Evolutionary conservation across 805 yeast species (phyloP).

Genomic region (Barnettozyma siamensis): DNA sequence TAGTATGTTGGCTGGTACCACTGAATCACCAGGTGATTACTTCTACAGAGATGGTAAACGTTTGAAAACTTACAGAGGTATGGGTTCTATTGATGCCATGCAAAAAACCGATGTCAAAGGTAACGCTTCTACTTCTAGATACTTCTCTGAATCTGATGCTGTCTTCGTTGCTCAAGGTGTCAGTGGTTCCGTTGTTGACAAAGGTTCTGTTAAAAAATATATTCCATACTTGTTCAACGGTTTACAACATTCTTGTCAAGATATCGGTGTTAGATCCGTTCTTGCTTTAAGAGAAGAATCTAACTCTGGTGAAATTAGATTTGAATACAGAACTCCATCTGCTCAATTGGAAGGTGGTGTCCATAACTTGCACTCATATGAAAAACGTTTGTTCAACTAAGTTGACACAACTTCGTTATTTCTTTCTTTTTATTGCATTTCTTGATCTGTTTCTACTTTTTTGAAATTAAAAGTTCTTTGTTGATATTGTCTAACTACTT

Average conservation of each 20-base stretch:
- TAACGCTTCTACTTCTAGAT: slow-evolving; percentile 96
- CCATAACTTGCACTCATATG: slow-evolving; percentile 92
- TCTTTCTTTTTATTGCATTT: slow-evolving; percentile 1
- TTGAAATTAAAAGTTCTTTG: not conserved
- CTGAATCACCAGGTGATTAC: slow-evolving; percentile 98
- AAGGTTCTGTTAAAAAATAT: slow-evolving; percentile 91
- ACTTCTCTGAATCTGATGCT: slow-evolving; percentile 92
- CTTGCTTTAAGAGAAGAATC: slow-evolving; percentile 58
- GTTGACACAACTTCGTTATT: not conserved
- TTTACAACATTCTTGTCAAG: slow-evolving; percentile 98
- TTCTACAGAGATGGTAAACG: slow-evolving; percentile 98
- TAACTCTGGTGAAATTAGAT: slow-evolving; percentile 68
- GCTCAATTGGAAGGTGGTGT: slow-evolving; percentile 99
- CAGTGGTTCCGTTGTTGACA: slow-evolving; percentile 92
- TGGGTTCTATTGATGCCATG: slow-evolving; percentile 99
- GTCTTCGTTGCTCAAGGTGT: slow-evolving; percentile 99
- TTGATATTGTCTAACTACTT: not conserved
- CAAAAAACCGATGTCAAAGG: slow-evolving; percentile 81
- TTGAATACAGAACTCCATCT: slow-evolving; percentile 96
- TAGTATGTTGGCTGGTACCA: slow-evolving; percentile 96
- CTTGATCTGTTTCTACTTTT: not conserved
- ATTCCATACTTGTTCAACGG: slow-evolving; percentile 93
- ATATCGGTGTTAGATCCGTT: slow-evolving; percentile 79
- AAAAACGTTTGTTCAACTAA: slow-evolving; percentile 82
- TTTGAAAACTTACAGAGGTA: slow-evolving; percentile 95